Conservation (phyloP, 208 protist genomes). For the Vickermania spadyakhi region DNA sequence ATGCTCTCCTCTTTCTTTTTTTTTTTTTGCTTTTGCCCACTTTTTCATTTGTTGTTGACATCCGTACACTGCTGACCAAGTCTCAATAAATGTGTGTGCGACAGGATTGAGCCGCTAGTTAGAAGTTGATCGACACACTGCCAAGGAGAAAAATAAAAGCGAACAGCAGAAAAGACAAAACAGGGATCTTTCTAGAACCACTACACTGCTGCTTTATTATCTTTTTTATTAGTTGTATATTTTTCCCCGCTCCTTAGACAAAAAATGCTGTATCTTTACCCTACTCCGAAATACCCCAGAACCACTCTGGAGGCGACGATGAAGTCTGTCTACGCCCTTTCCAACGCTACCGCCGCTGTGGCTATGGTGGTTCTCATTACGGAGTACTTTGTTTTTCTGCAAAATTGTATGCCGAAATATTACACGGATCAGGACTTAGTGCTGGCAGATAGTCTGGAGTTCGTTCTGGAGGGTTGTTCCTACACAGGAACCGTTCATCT, state of each 20-base stretch:
- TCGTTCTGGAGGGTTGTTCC: constrained; percentile 49
- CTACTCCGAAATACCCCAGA: constrained; percentile 64
- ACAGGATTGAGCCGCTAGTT: neutral
- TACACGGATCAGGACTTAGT: constrained; percentile 26
- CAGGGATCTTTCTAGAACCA: too few species aligned
- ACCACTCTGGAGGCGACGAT: constrained; percentile 44
- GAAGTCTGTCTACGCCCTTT: constrained; percentile 55
- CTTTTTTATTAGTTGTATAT: too few species aligned
- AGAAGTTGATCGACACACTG: too few species aligned
- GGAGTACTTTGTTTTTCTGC: constrained; percentile 53
- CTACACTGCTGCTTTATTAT: too few species aligned
- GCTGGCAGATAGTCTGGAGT: constrained; percentile 18
- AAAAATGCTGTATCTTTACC: constrained; percentile 73
- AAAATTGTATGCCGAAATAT: constrained; percentile 48
- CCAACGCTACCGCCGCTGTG: constrained; percentile 25
- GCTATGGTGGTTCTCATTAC: constrained; percentile 49
- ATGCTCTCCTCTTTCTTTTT: neutral
- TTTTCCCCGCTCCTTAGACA: too few species aligned
- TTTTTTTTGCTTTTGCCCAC: neutral
- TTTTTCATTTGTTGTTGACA: neutral
- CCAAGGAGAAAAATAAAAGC: too few species aligned
- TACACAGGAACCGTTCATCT: constrained; percentile 38
- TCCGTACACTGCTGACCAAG: neutral
- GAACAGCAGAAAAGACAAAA: too few species aligned
- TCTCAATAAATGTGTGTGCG: neutral